phyloP scores from a whole-genome alignment of 2,329 filamentous ascomycete genomes.

The Stenocarpella maydis region DNA sequence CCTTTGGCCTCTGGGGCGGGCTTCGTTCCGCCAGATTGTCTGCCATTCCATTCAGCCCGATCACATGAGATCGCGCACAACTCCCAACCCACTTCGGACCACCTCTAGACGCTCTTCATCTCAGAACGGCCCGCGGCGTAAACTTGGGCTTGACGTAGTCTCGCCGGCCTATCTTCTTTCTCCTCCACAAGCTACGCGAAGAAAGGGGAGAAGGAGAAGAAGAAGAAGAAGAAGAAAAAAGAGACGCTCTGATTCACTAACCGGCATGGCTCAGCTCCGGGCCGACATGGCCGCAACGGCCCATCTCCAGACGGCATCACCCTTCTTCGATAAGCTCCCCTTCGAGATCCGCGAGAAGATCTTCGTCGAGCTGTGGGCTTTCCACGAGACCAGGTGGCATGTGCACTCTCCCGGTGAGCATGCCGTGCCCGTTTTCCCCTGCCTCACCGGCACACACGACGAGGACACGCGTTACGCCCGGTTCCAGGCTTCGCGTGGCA shows the following conservation, averaged over 20 bases:
- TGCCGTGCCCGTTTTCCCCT: slow-evolving; percentile 35
- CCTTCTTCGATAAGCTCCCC: slow-evolving; percentile 42
- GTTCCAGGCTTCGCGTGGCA: slow-evolving; percentile 27
- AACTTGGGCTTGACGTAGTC: neutral
- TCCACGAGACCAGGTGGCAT: slow-evolving; percentile 38
- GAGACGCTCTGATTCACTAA: neutral
- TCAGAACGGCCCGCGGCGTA: too few species aligned
- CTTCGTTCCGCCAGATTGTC: neutral
- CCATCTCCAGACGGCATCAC: slow-evolving; percentile 53
- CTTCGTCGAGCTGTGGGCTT: slow-evolving; percentile 42
- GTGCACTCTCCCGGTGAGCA: slow-evolving; percentile 29
- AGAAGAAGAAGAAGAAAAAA: neutral
- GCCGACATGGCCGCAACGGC: slow-evolving; percentile 47
- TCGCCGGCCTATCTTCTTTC: neutral
- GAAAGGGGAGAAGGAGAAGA: too few species aligned
- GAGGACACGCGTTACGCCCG: slow-evolving; percentile 30
- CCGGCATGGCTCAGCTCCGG: slow-evolving; percentile 42
- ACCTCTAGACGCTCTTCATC: neutral
- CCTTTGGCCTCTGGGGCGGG: too few species aligned
- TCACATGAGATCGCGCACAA: neutral
- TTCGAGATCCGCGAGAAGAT: slow-evolving; percentile 45
- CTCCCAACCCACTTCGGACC: neutral
- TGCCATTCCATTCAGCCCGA: neutral
- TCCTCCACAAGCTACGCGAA: neutral
- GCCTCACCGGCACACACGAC: slow-evolving; percentile 36